A percentile compares a stretch with the other conserved stretches of the same genome.
phyloP scores from a whole-genome alignment of 1,284 basidiomycete species.

The Ustilago shanxiensis region DNA sequence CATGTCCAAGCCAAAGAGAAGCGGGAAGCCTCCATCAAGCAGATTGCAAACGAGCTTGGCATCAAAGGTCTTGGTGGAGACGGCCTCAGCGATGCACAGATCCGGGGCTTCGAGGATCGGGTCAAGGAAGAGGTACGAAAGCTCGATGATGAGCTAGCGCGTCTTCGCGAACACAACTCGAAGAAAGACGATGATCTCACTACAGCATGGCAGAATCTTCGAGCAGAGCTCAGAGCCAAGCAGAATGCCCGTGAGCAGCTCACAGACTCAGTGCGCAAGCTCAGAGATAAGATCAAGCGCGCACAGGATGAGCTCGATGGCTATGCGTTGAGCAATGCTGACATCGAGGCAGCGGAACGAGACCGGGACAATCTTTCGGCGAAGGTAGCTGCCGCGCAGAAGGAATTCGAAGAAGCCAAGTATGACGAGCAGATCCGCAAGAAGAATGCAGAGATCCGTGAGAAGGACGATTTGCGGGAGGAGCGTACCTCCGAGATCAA shows the following conservation, averaged over 20 bases:
- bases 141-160: conserved; percentile 40
- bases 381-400: conserved; percentile 40
- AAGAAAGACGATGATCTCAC: conserved; percentile 49
- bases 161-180: conserved; percentile 27
- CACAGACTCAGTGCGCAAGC: conserved; percentile 38
- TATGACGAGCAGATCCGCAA: conserved; percentile 81
- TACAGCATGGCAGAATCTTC: conserved; percentile 50
- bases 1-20: conserved; percentile 79
- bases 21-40: conserved; percentile 81
- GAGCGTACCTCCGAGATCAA: conserved; percentile 80
- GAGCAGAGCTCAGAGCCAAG: conserved; percentile 50
- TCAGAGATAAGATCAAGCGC: conserved; percentile 52
- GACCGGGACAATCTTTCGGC: conserved; percentile 37
- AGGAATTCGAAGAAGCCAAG: conserved; percentile 68
- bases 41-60: conserved; percentile 78
- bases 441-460: conserved; percentile 75
- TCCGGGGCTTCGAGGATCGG: conserved; percentile 77
- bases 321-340: conserved; percentile 33
- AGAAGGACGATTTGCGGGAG: conserved; percentile 81
- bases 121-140: conserved; percentile 50
- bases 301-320: conserved; percentile 58
- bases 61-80: conserved; percentile 81
- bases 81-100: conserved; percentile 77
- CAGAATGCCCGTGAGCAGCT: conserved; percentile 53
- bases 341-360: conserved; percentile 48